Conservation (phyloP, 202 grass and related monocot genomes). For the Sporobolus alterniflorus region DNA sequence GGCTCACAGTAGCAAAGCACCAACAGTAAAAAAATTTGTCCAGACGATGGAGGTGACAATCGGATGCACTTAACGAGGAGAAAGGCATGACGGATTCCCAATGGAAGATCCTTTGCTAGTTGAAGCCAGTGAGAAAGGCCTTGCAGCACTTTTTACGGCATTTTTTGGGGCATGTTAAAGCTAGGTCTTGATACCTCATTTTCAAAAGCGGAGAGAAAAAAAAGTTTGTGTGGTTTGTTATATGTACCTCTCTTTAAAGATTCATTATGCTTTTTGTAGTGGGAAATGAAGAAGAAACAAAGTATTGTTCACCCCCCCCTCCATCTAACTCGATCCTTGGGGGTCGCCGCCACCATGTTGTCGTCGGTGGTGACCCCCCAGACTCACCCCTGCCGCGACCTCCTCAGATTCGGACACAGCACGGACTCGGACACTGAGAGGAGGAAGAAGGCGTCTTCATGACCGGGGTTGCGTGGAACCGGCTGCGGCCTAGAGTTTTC, state of each 20-base stretch:
- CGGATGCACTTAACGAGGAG: conserved; percentile 23
- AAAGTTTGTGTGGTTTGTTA: conserved; percentile 4
- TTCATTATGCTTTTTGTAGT: conserved; percentile 24
- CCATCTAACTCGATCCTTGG: too few species aligned
- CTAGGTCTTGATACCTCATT: conserved; percentile 33
- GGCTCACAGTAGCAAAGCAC: conserved; percentile 21
- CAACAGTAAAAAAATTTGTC: conserved; percentile 45
- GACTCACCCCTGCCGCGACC: too few species aligned
- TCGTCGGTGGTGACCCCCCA: too few species aligned
- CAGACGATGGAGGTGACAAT: conserved; percentile 33
- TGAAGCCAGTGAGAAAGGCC: conserved; percentile 48
- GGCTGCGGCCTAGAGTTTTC: too few species aligned
- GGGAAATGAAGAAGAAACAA: conserved; percentile 30
- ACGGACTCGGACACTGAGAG: too few species aligned
- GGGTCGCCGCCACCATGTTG: too few species aligned
- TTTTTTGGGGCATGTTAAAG: conserved; percentile 40
- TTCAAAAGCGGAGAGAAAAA: conserved; percentile 22
- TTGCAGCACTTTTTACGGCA: conserved; percentile 14
- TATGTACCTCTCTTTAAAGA: conserved; percentile 25
- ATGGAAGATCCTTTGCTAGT: conserved; percentile 26
- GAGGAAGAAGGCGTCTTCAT: too few species aligned
- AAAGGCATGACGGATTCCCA: conserved; percentile 14
- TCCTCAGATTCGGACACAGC: too few species aligned
- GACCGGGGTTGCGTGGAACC: too few species aligned
- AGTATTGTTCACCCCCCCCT: conserved; percentile 47